A percentile compares a stretch with the other conserved stretches of the same genome.
Conservation (phyloP, 495 filamentous ascomycete genomes). For the Clavariopsis aquatica region DNA sequence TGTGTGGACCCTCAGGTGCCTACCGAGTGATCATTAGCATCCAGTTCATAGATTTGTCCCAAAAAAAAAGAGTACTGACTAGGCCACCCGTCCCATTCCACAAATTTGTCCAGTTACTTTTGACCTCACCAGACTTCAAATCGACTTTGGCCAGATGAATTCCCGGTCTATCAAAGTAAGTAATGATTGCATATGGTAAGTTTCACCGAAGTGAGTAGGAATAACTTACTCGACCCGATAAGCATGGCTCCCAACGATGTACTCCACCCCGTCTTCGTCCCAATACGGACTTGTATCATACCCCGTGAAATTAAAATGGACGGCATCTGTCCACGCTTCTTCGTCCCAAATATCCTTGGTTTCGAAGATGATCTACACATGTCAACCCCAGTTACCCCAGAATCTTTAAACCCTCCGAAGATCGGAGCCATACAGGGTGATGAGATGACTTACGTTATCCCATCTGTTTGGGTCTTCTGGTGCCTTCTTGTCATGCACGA, state of each 20-base stretch:
- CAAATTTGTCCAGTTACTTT: constrained; percentile 48
- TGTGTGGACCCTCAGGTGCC: constrained; percentile 65
- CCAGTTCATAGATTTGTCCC: background rate
- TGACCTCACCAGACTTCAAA: constrained; percentile 47
- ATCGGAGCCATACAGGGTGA: background rate
- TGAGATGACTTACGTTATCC: constrained; percentile 25
- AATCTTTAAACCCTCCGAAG: background rate
- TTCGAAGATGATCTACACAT: constrained; percentile 31
- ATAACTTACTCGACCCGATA: constrained; percentile 25
- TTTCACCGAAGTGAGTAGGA: background rate
- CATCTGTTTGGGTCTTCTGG: constrained; percentile 19
- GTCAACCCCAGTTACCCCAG: background rate
- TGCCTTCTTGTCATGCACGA: constrained; percentile 33
- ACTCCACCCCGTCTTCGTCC: constrained; percentile 54
- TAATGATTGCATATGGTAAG: too few species aligned
- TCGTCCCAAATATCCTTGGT: constrained; percentile 31
- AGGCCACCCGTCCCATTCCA: constrained; percentile 58
- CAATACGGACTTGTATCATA: constrained; percentile 54
- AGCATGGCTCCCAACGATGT: constrained; percentile 46
- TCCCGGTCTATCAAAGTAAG: constrained; percentile 39
- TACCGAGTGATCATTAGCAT: constrained; percentile 3
- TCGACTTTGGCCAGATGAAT: constrained; percentile 50
- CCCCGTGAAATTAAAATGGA: constrained; percentile 42
- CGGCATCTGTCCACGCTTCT: constrained; percentile 46
- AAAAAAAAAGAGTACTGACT: background rate